Evolutionary conservation across 2,329 filamentous ascomycete species (phyloP), one percentile per base, ranked within the genome.

Genomic region (Escovopsis sp.): DNA sequence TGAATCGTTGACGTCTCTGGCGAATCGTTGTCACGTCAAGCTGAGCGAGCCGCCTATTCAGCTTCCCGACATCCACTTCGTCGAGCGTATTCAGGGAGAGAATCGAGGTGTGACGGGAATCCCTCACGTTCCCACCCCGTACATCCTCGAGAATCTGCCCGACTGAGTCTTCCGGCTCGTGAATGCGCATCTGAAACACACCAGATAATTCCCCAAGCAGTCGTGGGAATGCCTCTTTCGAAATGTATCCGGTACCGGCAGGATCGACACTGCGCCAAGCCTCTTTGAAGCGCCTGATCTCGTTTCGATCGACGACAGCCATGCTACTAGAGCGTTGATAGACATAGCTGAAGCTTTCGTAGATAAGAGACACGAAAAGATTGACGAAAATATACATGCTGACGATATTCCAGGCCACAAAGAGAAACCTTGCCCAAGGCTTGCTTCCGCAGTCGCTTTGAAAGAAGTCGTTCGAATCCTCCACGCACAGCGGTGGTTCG

Each of bases 331-430:
- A 95, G 48, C 87, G 78, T 64, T 98, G 93, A 59, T 96, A 98
- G 48, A 98, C 91, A 55, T 98, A 98, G 59, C 87, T 94, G 71
- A 98, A 98, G 63, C 88, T 96, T 66, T 98, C 91, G 64, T 93
- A 98, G 51, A 98, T 98, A 58, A 98, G 78, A 39, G 91, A 98
- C 45, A 98, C 89, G 60, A 98, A 98, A 57, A 98, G 67, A 56
- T 89, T 95, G 56, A 96, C 89, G 55, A 98, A 98, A 54, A 98
- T 94, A 64, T 98, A 98, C 91, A 98, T 98, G 82, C 89, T 96
- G 62, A 98, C 74, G 53, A 98, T 89, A 66, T 98, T 98, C 91
- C 91, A 98, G 5, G 82, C 77, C 44, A 96, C 87, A 66, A 98
- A 98, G 9, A 98, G 69, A 30, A 79, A 76, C 40, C 87, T 74